Evolutionary conservation across 140 eudicot genomes (phyloP).

Genomic region (Cichorium intybus): DNA sequence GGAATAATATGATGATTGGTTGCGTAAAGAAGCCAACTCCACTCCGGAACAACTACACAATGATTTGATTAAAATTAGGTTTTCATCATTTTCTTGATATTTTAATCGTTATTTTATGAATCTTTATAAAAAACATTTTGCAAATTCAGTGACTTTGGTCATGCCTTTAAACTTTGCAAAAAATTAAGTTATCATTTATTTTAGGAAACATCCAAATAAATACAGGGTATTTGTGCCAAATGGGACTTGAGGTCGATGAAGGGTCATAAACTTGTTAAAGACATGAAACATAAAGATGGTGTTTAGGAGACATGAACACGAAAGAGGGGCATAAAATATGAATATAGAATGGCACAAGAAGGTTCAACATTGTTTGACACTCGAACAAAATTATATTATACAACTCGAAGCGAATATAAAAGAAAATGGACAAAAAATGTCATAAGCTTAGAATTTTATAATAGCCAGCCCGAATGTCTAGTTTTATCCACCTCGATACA

Average conservation of each 20-base stretch:
- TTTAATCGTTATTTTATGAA: constrained; percentile 4
- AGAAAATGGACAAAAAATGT: background rate
- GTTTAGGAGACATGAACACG: no score
- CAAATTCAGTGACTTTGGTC: constrained; percentile 22
- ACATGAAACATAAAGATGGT: background rate
- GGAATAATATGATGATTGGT: constrained; percentile 30
- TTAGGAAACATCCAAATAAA: constrained; percentile 8
- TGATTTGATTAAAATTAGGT: constrained; percentile 21
- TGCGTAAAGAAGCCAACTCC: constrained; percentile 27
- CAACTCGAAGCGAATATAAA: no score
- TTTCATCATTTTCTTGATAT: constrained; percentile 20
- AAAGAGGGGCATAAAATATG: no score
- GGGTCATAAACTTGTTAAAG: background rate
- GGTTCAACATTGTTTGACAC: background rate
- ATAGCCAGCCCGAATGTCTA: background rate
- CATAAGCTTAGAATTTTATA: background rate
- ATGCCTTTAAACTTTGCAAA: background rate
- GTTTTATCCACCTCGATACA: background rate
- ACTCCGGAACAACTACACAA: constrained; percentile 20
- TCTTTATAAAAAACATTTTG: background rate
- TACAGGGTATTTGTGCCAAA: background rate
- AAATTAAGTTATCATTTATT: constrained; percentile 8
- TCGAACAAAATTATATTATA: background rate
- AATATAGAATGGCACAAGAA: background rate
- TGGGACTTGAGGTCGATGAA: background rate